Conservation (phyloP, 2,329 filamentous ascomycete species). For the Emmonsiellopsis sp. region DNA sequence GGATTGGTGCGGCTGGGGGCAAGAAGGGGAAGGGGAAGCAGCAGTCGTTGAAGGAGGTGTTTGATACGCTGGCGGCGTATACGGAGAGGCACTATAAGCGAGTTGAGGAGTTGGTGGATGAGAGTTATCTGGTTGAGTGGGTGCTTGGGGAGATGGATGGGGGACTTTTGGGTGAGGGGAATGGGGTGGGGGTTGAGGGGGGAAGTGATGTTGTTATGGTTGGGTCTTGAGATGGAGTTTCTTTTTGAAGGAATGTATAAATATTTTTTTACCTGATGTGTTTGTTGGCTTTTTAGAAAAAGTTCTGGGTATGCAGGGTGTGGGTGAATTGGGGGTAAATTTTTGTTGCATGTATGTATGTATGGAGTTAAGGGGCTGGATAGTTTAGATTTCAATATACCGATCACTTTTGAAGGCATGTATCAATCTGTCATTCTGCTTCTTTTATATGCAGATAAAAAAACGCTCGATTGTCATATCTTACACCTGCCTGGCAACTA, state of each 20-base stretch:
- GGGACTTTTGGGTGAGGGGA: conserved; percentile 20
- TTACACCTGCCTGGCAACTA: too few relatives aligned
- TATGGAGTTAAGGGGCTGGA: too few relatives aligned
- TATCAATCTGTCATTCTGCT: too few relatives aligned
- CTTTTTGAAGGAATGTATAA: not conserved
- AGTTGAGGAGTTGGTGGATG: conserved; percentile 81
- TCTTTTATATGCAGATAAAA: too few relatives aligned
- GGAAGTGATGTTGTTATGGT: conserved; percentile 33
- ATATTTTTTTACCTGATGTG: not conserved
- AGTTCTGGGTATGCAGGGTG: not conserved
- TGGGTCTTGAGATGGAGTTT: conserved; percentile 17
- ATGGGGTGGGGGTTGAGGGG: conserved; percentile 17
- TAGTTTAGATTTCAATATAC: too few relatives aligned
- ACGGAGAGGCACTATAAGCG: conserved; percentile 88
- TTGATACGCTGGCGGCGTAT: conserved; percentile 81
- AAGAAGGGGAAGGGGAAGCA: conserved; percentile 14
- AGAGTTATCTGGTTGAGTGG: conserved; percentile 91
- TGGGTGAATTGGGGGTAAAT: too few relatives aligned
- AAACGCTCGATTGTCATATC: too few relatives aligned
- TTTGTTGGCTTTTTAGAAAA: not conserved
- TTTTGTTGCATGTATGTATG: too few relatives aligned
- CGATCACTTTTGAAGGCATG: too few relatives aligned
- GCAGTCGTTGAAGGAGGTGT: conserved; percentile 63
- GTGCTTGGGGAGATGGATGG: conserved; percentile 87
- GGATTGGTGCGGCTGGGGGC: conserved; percentile 19